phyloP scores from a whole-genome alignment of 129 eudicot species.

The Helianthus tuberosus region DNA sequence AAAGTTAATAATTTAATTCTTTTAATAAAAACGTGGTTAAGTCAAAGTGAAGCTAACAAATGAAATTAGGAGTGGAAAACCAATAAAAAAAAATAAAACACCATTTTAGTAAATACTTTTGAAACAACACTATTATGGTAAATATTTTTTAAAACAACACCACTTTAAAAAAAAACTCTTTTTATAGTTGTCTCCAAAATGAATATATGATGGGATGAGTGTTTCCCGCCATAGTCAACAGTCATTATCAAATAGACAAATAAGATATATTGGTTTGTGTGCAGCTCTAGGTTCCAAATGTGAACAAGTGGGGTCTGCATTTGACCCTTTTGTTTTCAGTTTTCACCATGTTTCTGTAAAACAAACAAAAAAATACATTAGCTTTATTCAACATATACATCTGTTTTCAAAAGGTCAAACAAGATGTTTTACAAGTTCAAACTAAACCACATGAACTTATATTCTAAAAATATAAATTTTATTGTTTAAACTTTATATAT shows the following conservation, averaged over 20 bases:
- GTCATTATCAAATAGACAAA: constrained; percentile 24
- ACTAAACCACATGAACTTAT: background rate
- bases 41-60: too few relatives aligned
- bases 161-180: too few relatives aligned
- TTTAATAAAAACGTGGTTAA: too few relatives aligned
- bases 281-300: constrained; percentile 37
- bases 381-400: constrained; percentile 6
- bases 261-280: background rate
- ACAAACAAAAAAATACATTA: constrained; percentile 10
- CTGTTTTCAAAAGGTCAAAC: constrained; percentile 29
- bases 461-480: background rate
- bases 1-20: too few relatives aligned
- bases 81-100: too few relatives aligned
- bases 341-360: constrained; percentile 29
- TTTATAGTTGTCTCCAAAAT: too few relatives aligned
- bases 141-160: too few relatives aligned
- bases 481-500: background rate
- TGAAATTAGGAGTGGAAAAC: too few relatives aligned
- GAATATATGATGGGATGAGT: background rate
- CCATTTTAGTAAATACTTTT: too few relatives aligned
- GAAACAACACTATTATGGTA: too few relatives aligned
- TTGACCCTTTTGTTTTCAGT: constrained; percentile 24
- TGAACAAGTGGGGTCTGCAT: constrained; percentile 38
- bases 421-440: constrained; percentile 28
- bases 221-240: constrained; percentile 55